Conservation (phyloP, 202 grass and related monocot genomes). For the Schoenoplectus tabernaemontani region DNA sequence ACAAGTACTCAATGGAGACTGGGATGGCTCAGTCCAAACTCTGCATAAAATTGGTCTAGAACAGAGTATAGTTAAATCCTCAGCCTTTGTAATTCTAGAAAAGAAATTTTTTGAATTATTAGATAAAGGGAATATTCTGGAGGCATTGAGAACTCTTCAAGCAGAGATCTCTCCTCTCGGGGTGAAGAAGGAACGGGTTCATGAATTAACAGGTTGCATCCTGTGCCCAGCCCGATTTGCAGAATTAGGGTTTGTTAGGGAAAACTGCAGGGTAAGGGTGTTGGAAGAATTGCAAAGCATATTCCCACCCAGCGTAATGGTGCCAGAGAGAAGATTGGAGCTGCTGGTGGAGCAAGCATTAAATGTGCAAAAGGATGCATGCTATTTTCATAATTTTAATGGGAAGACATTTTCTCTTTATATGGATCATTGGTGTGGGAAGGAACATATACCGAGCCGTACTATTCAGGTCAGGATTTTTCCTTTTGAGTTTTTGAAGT, state of each 20-base stretch:
- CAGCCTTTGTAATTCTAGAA: constrained; percentile 75
- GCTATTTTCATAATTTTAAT: constrained; percentile 86
- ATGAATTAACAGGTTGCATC: constrained; percentile 56
- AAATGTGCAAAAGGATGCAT: constrained; percentile 61
- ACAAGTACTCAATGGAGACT: constrained; percentile 78
- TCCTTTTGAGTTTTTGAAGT: background rate
- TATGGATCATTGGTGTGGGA: constrained; percentile 72
- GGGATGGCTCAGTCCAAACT: constrained; percentile 60
- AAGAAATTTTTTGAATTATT: constrained; percentile 89
- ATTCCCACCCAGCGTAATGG: constrained; percentile 67
- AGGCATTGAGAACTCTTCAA: constrained; percentile 65
- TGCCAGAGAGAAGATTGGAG: constrained; percentile 82
- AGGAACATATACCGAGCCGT: constrained; percentile 77
- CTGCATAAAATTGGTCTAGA: constrained; percentile 85
- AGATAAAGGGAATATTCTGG: constrained; percentile 47
- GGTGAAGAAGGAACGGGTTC: constrained; percentile 65
- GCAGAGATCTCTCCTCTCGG: constrained; percentile 75
- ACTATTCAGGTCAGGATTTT: constrained; percentile 51
- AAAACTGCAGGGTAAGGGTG: constrained; percentile 47
- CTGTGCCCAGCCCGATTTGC: constrained; percentile 47
- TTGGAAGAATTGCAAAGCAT: constrained; percentile 88
- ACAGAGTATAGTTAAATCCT: constrained; percentile 51
- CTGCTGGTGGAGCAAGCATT: constrained; percentile 90
- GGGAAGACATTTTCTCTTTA: constrained; percentile 72
- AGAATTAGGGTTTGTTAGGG: constrained; percentile 46